Evolutionary conservation across 257 asterid genomes (phyloP), one percentile per base, ranked within the genome.

Genomic region (Gynochthodes officinalis): DNA sequence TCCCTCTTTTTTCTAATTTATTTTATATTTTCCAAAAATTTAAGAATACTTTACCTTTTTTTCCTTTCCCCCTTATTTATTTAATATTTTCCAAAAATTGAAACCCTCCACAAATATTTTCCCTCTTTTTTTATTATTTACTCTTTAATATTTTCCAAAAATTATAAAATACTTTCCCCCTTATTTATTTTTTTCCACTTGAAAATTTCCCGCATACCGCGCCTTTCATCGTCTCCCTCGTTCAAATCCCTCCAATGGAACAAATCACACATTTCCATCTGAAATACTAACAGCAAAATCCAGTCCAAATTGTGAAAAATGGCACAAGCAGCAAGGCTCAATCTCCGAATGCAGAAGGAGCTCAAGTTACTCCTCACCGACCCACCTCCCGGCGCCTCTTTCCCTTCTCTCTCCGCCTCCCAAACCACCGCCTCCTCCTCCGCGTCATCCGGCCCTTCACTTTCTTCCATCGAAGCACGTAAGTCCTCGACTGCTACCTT

Each of bases 301-400:
- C 46, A 16, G 21, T 15, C 28, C 8, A 43, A 65, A 65, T 43
- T 7, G 35, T 19, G 58, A 40, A 25, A 42, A 28, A 91, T 91
- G 97, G 97, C 95, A 39, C 95, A 89, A 48, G 89, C 90, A 18
- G 93, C 96, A 8, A 78, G 97, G 61, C 82, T 84, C 75, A 85
- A 77, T 79, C 84, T 85, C 42, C 95, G 97, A 74, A 88, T 91
- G 93, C 97, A 89, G 75, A 89, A 83, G 86, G 97, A 89, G 77
- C 76, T 91, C 67, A 91, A 89, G 84, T 84, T 91, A 48, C 90
- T 89, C 25, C 87, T 89, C 78, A 79, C 93, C 18, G 97, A 91
- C 32, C 96, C 97, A 66, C 97, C 97, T 37, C 90, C 86, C 61
- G 86, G 84, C 84, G 89, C 89, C 33, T 72, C 93, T 48, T 91